A percentile compares a stretch with the other conserved stretches of the same genome.
Conservation (phyloP, 148 eudicot species). For the Heliosperma pusillum region DNA sequence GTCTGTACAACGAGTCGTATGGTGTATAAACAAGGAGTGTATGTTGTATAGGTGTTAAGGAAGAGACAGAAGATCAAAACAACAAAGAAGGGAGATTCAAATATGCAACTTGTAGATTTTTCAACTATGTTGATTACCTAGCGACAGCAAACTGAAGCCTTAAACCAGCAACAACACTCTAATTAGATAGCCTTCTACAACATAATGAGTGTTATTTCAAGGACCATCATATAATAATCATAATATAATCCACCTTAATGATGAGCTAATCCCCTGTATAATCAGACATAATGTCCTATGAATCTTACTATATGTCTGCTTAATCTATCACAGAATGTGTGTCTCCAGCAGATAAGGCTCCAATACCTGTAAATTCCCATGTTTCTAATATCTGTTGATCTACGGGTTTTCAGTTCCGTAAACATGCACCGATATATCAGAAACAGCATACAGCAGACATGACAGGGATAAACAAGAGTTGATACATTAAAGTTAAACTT, state of each 20-base stretch:
- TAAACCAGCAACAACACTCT: background rate
- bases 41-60: background rate
- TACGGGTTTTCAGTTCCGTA: too few relatives aligned
- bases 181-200: background rate
- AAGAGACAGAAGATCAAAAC: background rate
- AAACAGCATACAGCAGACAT: too few relatives aligned
- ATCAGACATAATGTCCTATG: background rate
- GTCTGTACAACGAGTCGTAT: too few relatives aligned
- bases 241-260: background rate
- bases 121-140: background rate
- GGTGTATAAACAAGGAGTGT: too few relatives aligned
- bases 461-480: too few relatives aligned
- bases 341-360: background rate
- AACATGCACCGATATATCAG: too few relatives aligned
- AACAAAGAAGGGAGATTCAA: too few relatives aligned
- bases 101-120: too few relatives aligned
- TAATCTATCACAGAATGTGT: background rate
- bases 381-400: too few relatives aligned
- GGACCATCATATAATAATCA: background rate
- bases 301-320: background rate
- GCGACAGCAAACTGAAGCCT: background rate
- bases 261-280: background rate
- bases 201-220: background rate
- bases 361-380: background rate
- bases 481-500: too few relatives aligned